These are phyloP conservation scores for Penicillium sp. DNA, from an alignment of 2,329 filamentous ascomycete genomes.

Conservation along the genomic window DNA sequence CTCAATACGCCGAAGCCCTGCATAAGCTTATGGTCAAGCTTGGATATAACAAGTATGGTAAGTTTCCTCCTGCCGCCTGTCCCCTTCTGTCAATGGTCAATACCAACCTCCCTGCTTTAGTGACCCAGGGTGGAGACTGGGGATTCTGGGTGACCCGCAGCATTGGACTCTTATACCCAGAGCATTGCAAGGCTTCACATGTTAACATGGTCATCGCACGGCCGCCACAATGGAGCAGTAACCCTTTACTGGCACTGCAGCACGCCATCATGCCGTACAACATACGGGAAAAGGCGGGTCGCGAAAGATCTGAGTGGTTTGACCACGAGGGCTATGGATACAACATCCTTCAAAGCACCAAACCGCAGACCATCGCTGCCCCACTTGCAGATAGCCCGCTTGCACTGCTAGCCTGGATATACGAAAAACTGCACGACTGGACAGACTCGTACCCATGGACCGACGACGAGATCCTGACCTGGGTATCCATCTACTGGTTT, in stretches of 20 bases:
- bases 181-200: conserved; percentile 56
- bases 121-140: conserved; percentile 65
- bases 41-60: conserved; percentile 59
- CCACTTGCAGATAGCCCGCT: conserved; percentile 66
- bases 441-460: conserved; percentile 68
- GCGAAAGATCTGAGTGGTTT: conserved; percentile 18
- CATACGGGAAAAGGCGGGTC: conserved; percentile 15
- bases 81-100: neutral
- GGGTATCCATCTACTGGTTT: conserved; percentile 71
- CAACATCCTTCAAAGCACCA: conserved; percentile 58
- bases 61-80: neutral
- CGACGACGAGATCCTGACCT: conserved; percentile 70
- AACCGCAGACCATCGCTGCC: conserved; percentile 69
- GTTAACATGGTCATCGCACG: conserved; percentile 54
- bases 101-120: conserved; percentile 2
- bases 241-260: conserved; percentile 52
- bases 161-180: conserved; percentile 57
- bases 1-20: conserved; percentile 61
- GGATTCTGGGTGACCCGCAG: conserved; percentile 60
- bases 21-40: conserved; percentile 66
- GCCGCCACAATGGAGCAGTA: conserved; percentile 48
- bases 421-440: conserved; percentile 78
- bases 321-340: conserved; percentile 45
- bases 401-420: conserved; percentile 70
- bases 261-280: conserved; percentile 19